Base-by-base conservation (phyloP, 257 asterid genomes). In the Leptodermis oblonga region DNA sequence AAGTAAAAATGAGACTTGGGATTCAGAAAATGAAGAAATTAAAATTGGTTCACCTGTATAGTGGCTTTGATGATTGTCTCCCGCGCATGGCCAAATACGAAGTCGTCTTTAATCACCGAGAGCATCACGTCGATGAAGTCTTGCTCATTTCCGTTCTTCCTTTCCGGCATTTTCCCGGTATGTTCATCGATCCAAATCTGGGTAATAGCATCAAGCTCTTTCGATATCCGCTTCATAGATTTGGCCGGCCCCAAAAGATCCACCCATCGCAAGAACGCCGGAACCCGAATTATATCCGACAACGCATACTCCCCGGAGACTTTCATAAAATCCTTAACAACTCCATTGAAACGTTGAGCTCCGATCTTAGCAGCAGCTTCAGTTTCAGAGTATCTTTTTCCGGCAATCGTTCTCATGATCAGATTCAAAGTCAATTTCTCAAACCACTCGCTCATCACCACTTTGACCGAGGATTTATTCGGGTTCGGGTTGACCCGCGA, bases 71-170 rank as follows among this genome's bases (percentile, higher is more conserved):
- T 81, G 7, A 81, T 43, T 0, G 85, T 81, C 8, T 73, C 73
- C 11, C 73, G 68, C 0, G 80, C 7, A 52, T 75, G 73, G 26
- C 88, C 89, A 42, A 74, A 77, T 43, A 64, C 20, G 22, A 48
- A 20, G 62, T 64, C 25, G 20, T 78, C 79, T 58, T 84, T 81
- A 54, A 78, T 33, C 14, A 61, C 58, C 0, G 87, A 78, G 39
- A 88, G 81, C 89, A 86, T 70, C 1, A 80, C 87, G 52, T 88
- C 85, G 8, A 86, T 82, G 85, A 85, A 83, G 63, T 84, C 92
- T 18, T 62, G 80, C 12, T 37, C 76, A 33, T 25, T 36, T 23
- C 17, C 63, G 41, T 53, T 31, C n/a, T 23, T 45, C 41, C 14
- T n/a, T 20, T 26, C n/a, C 22, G 9, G 1, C 30, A 22, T 42